Evolutionary conservation across 805 yeast species (phyloP).

Genomic region (Nakazawaea pomicola): DNA sequence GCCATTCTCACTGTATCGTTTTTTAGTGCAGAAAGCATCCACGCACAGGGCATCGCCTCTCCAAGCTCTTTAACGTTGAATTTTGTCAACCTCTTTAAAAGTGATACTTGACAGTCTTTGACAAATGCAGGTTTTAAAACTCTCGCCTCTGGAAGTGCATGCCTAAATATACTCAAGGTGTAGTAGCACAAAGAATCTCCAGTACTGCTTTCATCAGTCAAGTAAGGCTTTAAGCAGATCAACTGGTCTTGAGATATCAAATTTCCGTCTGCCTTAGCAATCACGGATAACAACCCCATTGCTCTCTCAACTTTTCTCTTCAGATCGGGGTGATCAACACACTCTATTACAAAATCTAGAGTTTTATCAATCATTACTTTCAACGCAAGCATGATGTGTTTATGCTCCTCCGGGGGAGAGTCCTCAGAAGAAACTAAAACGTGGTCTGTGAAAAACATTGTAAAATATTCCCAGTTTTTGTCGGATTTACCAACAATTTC

Average conservation of each 20-base stretch:
- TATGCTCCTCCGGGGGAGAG: conserved; percentile 17
- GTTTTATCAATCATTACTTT: conserved; percentile 28
- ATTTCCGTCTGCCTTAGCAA: conserved; percentile 47
- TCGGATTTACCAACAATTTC: conserved; percentile 32
- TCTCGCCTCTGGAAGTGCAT: conserved; percentile 37
- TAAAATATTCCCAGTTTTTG: conserved; percentile 39
- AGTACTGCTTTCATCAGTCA: conserved; percentile 42
- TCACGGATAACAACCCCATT: conserved; percentile 48
- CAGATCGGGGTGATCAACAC: conserved; percentile 23
- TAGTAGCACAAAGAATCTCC: conserved; percentile 39
- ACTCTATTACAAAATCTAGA: conserved; percentile 31
- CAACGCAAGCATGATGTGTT: conserved; percentile 18
- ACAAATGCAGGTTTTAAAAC: conserved; percentile 49
- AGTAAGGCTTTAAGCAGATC: conserved; percentile 56
- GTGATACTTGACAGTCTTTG: conserved; percentile 40
- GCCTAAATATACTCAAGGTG: conserved; percentile 49
- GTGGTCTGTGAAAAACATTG: conserved; percentile 39
- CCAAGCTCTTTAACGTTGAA: conserved; percentile 55
- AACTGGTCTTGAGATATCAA: conserved; percentile 66
- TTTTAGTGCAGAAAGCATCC: conserved; percentile 47
- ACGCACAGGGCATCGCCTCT: conserved; percentile 70
- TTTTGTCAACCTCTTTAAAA: conserved; percentile 56
- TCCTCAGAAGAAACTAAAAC: conserved; percentile 27
- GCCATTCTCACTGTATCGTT: conserved; percentile 45
- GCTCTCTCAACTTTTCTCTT: conserved; percentile 26